Evolutionary conservation across 139 green algal genomes (phyloP).

Genomic region (Volvox africanus): DNA sequence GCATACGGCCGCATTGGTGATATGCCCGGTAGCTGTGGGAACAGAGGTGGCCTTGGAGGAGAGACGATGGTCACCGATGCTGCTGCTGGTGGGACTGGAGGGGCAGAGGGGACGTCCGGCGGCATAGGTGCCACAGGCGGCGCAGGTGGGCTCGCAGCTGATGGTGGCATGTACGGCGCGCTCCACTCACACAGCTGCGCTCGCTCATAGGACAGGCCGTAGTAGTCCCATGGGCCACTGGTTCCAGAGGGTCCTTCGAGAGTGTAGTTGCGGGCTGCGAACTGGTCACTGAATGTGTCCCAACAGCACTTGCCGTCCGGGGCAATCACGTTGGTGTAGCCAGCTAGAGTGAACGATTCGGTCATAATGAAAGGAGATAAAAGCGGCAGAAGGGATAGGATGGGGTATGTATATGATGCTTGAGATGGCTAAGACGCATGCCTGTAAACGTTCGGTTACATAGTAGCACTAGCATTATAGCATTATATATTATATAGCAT

Average conservation of each 20-base stretch:
- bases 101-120: neutral
- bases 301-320: slow-evolving; percentile 39
- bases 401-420: neutral
- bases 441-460: neutral
- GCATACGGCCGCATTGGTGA: neutral
- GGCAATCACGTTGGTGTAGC: slow-evolving; percentile 21
- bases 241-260: neutral
- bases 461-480: neutral
- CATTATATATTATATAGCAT: neutral
- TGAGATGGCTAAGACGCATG: neutral
- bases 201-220: neutral
- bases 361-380: neutral
- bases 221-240: neutral
- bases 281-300: neutral
- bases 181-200: neutral
- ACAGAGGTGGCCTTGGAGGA: neutral
- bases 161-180: neutral
- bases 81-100: no score
- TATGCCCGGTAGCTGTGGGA: neutral
- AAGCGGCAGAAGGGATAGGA: neutral
- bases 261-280: neutral
- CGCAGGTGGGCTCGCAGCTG: neutral
- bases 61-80: neutral
- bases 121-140: neutral
- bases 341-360: neutral